Conservation (phyloP, 164 flowering plant genomes). For the Santalum album region DNA sequence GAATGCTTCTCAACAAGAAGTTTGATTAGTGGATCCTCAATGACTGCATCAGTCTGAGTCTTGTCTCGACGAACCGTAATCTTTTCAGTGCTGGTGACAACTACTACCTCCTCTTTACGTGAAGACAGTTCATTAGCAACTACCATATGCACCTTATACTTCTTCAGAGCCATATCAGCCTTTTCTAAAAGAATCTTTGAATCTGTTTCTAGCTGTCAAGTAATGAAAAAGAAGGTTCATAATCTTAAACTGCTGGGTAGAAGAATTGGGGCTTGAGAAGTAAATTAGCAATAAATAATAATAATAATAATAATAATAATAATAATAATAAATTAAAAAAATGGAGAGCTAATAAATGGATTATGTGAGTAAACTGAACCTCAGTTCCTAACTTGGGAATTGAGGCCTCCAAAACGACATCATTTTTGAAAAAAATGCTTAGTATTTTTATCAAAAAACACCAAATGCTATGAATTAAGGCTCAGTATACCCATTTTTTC, state of each 20-base stretch:
- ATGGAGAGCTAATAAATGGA: too few species aligned
- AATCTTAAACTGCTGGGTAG: background rate
- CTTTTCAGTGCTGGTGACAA: conserved; percentile 37
- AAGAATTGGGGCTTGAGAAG: too few species aligned
- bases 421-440: too few species aligned
- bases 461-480: too few species aligned
- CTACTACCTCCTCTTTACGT: conserved; percentile 74
- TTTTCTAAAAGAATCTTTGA: conserved; percentile 63
- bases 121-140: conserved; percentile 85
- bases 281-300: too few species aligned
- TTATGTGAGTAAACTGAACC: too few species aligned
- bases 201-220: conserved; percentile 85
- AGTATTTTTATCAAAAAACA: too few species aligned
- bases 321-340: too few species aligned
- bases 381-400: too few species aligned
- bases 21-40: conserved; percentile 62
- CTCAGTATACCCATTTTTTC: too few species aligned
- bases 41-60: conserved; percentile 25
- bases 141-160: conserved; percentile 74
- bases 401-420: too few species aligned
- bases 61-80: conserved; percentile 47
- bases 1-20: conserved; percentile 61
- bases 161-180: conserved; percentile 64
- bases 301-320: too few species aligned
- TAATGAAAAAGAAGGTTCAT: background rate